Base-by-base conservation (phyloP, 768 basidiomycete species). In the Tricholoma saponaceum region DNA sequence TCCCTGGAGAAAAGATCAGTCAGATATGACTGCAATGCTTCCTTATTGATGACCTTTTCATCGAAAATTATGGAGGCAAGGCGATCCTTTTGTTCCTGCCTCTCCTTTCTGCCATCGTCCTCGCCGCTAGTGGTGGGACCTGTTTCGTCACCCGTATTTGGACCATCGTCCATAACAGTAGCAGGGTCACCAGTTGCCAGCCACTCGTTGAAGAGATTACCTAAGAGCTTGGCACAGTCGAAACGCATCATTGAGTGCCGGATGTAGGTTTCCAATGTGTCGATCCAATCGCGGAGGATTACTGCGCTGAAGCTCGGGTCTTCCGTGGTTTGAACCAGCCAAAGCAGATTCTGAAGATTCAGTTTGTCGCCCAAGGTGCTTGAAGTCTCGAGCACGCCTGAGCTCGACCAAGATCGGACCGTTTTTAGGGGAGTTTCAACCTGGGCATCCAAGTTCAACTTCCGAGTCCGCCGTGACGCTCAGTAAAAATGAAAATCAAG, bases 121-220 rank as follows among this genome's bases (percentile, higher is more conserved):
- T 69, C 66, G 47, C 60, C 30, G 10, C 41, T 33, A n/a, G 30
- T 14, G n/a, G 53, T 62, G 4, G 51, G 53, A 1, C 32, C 61
- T 1, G 12, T 50, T 18, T 56, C 58, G 13, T 41, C 53, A 12
- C 50, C 54, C 32, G 61, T 64, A n/a, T n/a, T n/a, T n/a, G n/a
- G n/a, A n/a, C n/a, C n/a, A n/a, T n/a, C n/a, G n/a, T n/a, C n/a
- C n/a, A n/a, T n/a, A 46, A 69, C 56, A 5, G 72, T 67, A 16
- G 67, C 67, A 1, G 74, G 74, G 61, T 79, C 76, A 0, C 75
- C 76, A 43, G 75, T 77, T 1, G 70, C 65, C 23, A 76, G 56
- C 77, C 78, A 78, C 55, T 79, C 78, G 47, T 75, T 74, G 58
- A 77, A 72, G 12, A 79, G 68, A 26, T 60, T 73, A 0, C 76